Percentiles rank a stretch among this genome's conserved stretches.
Evolutionary conservation across 371 early-diverging fungal species (phyloP).

Genomic region (Mucor mucedo): DNA sequence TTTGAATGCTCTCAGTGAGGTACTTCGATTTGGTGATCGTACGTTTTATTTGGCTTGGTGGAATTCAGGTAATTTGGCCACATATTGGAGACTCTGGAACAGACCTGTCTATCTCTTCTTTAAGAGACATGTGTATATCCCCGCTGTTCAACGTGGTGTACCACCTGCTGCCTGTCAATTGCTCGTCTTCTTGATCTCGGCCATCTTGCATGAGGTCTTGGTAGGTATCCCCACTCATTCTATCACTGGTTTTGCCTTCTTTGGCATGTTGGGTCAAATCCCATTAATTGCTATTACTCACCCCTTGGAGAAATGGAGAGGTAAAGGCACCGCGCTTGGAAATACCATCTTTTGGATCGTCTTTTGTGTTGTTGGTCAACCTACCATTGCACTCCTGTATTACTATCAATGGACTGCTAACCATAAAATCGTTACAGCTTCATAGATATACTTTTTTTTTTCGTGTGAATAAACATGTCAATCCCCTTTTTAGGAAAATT

Average conservation of each 20-base stretch:
- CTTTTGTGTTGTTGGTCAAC: conserved; percentile 89
- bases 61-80: conserved; percentile 83
- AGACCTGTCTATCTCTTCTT: conserved; percentile 85
- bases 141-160: conserved; percentile 54
- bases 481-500: conserved; percentile 1
- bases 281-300: conserved; percentile 81
- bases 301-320: conserved; percentile 69
- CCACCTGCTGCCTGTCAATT: conserved; percentile 61
- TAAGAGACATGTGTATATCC: conserved; percentile 88
- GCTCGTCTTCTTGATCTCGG: conserved; percentile 81
- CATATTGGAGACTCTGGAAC: conserved; percentile 94
- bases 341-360: conserved; percentile 88
- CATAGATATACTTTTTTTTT: background rate
- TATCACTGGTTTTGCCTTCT: conserved; percentile 83
- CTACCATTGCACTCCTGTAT: conserved; percentile 80
- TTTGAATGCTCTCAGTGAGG: conserved; percentile 84
- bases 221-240: conserved; percentile 87
- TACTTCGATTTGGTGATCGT: conserved; percentile 89
- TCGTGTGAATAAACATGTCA: background rate
- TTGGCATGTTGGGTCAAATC: conserved; percentile 89
- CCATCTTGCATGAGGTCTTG: conserved; percentile 85
- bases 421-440: conserved; percentile 31
- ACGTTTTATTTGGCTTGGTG: conserved; percentile 92
- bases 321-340: conserved; percentile 82
- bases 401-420: conserved; percentile 78